Percentiles rank a stretch among this genome's conserved stretches.
phyloP scores from a whole-genome alignment of 345 rosid genomes.

The Aegle marmelos region DNA sequence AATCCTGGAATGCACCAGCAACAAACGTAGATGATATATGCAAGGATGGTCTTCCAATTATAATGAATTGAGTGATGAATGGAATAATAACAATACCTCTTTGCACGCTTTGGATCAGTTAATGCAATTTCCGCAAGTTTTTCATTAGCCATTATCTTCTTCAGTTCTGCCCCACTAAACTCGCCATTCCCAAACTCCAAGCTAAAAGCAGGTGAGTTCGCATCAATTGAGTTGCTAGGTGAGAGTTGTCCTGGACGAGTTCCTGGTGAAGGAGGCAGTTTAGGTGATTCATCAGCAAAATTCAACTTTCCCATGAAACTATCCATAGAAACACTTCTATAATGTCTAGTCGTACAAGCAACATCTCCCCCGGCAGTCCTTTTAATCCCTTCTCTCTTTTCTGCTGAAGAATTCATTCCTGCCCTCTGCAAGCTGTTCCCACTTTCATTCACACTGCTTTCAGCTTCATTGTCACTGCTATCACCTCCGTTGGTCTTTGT shows the following conservation, averaged over 20 bases:
- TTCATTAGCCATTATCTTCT: slow-evolving; percentile 95
- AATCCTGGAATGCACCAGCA: slow-evolving; percentile 46
- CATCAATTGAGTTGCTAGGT: slow-evolving; percentile 63
- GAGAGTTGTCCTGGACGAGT: slow-evolving; percentile 63
- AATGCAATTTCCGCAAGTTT: slow-evolving; percentile 91
- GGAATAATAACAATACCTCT: slow-evolving; percentile 46
- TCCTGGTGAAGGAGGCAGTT: slow-evolving; percentile 80
- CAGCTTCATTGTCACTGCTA: slow-evolving; percentile 91
- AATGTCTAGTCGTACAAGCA: slow-evolving; percentile 70
- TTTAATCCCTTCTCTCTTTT: slow-evolving; percentile 74
- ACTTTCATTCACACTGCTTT: slow-evolving; percentile 78
- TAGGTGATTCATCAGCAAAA: slow-evolving; percentile 72
- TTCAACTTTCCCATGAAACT: slow-evolving; percentile 84
- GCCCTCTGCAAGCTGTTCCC: slow-evolving; percentile 35
- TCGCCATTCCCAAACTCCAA: slow-evolving; percentile 90
- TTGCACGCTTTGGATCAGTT: slow-evolving; percentile 85
- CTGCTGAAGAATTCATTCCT: slow-evolving; percentile 41
- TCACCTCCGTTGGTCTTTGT: slow-evolving; percentile 80
- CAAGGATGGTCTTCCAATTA: background rate
- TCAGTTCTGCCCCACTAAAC: slow-evolving; percentile 75
- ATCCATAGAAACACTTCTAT: slow-evolving; percentile 91
- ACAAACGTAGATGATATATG: background rate
- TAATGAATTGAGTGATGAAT: background rate
- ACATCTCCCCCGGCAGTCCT: slow-evolving; percentile 78
- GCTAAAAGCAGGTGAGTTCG: slow-evolving; percentile 58